Evolutionary conservation across 768 basidiomycete species (phyloP), one percentile per base, ranked within the genome.

Genomic region (Auricularia sp.): DNA sequence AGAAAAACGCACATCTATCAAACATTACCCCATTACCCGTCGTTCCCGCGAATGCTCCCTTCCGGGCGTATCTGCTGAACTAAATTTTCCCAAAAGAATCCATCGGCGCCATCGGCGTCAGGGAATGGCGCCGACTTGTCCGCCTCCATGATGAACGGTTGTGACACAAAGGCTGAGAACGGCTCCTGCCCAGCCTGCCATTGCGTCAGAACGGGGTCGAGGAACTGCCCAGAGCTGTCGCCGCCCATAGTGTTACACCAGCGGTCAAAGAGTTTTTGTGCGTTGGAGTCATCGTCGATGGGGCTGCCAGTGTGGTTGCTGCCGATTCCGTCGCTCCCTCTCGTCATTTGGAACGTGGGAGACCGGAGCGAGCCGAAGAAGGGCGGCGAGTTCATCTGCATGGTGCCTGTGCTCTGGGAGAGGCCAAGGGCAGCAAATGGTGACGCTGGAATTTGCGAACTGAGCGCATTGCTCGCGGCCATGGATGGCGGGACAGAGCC

Each of bases 61-160:
- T 59, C 56, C 14, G 56, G 56, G 64, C 79, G 78, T 65, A 81
- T 78, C 68, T 78, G 77, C 65, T 76, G 87, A n/a, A 92, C 86
- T 67, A 92, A 73, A 21, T 85, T 84, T 71, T 92, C 89, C 90
- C 90, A 91, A 70, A 91, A 92, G 65, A 77, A 83, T 83, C 85
- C 90, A 74, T 91, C 90, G 14, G 83, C 81, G 5, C 84, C 86
- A 66, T 88, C 87, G 59, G 83, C 75, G 73, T 42, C 39, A 14
- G 39, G 39, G 39, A 6, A 75, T 54, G 79, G 78, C 8, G 81
- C 75, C 16, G 51, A 7, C 39, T 63, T 54, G 64, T 65, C n/a
- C 64, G 66, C 29, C 62, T 63, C 39, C 29, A 65, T 35, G 37
- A 62, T 8, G 33, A 34, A 63, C 54, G 65, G 61, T 51, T 47